Percentiles rank a stretch among this genome's conserved stretches.
Evolutionary conservation across 192 early-diverging fungal species (phyloP).

Genomic region (Podila epicladia): DNA sequence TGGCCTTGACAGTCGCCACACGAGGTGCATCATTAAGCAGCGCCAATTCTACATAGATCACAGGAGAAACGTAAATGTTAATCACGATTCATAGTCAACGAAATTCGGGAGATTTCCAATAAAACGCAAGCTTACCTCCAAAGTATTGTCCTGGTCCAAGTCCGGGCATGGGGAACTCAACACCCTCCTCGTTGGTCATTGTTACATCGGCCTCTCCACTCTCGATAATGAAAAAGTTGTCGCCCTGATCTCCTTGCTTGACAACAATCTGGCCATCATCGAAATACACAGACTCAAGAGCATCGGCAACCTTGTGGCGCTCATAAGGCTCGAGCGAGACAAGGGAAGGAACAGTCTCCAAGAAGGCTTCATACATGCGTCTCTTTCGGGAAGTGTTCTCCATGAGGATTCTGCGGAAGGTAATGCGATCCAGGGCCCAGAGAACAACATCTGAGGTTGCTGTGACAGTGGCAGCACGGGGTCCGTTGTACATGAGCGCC

Average conservation of each 20-base stretch:
- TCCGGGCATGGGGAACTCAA: slow-evolving; percentile 75
- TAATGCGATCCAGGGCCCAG: slow-evolving; percentile 98
- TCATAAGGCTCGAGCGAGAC: slow-evolving; percentile 94
- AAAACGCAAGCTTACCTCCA: slow-evolving; percentile 75
- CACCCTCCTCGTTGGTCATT: slow-evolving; percentile 83
- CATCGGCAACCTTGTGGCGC: slow-evolving; percentile 98
- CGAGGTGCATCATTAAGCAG: slow-evolving; percentile 94
- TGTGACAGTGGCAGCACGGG: slow-evolving; percentile 94
- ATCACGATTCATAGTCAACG: too few species aligned
- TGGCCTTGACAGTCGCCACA: slow-evolving; percentile 88
- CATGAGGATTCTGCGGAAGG: slow-evolving; percentile 97
- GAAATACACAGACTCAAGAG: slow-evolving; percentile 92
- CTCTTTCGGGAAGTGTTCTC: slow-evolving; percentile 96
- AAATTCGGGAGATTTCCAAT: not conserved
- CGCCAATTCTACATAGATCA: slow-evolving; percentile 80
- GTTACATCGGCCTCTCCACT: slow-evolving; percentile 85
- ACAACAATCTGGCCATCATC: slow-evolving; percentile 87
- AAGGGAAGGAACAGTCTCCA: slow-evolving; percentile 92
- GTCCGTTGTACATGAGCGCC: slow-evolving; percentile 99
- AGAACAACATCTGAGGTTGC: slow-evolving; percentile 86
- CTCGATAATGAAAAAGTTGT: slow-evolving; percentile 97
- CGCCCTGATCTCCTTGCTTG: slow-evolving; percentile 91
- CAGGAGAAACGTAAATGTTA: too few species aligned
- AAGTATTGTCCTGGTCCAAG: slow-evolving; percentile 93
- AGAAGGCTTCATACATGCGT: slow-evolving; percentile 95